Evolutionary conservation across 257 asterid species (phyloP).

Genomic region (Ocimum tenuiflorum): DNA sequence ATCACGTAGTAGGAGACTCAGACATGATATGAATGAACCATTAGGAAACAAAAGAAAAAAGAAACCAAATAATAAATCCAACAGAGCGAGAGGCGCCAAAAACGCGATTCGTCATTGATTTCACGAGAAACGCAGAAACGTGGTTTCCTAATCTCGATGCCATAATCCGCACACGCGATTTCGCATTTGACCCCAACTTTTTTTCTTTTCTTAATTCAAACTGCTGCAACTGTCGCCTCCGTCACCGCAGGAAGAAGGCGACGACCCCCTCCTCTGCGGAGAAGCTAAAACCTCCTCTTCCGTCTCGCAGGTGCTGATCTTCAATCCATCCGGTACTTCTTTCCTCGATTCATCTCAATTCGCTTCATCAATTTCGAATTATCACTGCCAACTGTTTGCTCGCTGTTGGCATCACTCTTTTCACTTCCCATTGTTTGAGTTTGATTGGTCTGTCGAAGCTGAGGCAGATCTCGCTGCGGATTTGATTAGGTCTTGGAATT

Average conservation of each 20-base stretch:
- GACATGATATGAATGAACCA: too few species aligned
- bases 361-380: slow-evolving; percentile 9
- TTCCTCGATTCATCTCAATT: slow-evolving; percentile 14
- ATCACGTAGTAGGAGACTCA: too few species aligned
- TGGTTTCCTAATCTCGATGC: neutral
- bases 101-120: neutral
- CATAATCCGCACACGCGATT: slow-evolving; percentile 8
- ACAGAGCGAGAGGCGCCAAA: neutral
- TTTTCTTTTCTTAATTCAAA: neutral
- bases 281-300: slow-evolving; percentile 10
- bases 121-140: slow-evolving; percentile 17
- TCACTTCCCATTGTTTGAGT: slow-evolving; percentile 16
- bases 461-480: slow-evolving; percentile 22
- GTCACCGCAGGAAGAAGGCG: slow-evolving; percentile 39
- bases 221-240: slow-evolving; percentile 25
- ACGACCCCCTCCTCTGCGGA: slow-evolving; percentile 32
- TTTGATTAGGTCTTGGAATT: slow-evolving; percentile 14
- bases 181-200: slow-evolving; percentile 13
- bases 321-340: slow-evolving; percentile 21
- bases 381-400: slow-evolving; percentile 6
- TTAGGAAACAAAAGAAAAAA: too few species aligned
- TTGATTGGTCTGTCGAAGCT: slow-evolving; percentile 3
- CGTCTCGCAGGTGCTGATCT: slow-evolving; percentile 22
- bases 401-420: slow-evolving; percentile 3
- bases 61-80: too few species aligned